Base-by-base conservation (phyloP, 176 grass and related monocot species). In the Guadua angustifolia region DNA sequence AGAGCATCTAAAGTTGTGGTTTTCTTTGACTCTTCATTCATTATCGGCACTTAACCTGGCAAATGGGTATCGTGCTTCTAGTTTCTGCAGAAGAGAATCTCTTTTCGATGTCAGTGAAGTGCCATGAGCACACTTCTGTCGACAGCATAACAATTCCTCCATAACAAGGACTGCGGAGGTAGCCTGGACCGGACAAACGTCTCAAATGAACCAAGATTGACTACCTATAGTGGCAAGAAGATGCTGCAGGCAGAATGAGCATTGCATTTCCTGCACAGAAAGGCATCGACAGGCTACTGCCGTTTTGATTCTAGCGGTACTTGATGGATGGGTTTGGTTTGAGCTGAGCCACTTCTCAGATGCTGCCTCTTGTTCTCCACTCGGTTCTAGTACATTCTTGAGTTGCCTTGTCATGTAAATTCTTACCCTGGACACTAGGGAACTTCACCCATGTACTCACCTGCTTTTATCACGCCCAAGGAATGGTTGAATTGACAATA, bases 321-420 rank as follows among this genome's bases (percentile, higher is more conserved):
- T 17, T 17, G 63, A 67, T 25, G 11, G 18, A 16, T 22, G n/a
- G 13, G 16, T 81, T 53, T 81, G n/a, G 24, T 22, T 18, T 19
- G 79, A 56, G 46, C 12, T 10, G 62, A 50, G 19, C 77, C 29
- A 8, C 60, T 64, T 63, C 19, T 15, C 46, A 35, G 40, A 33
- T 73, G 42, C 18, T 47, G 16, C 17, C 10, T 82, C 24, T 71
- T 26, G 24, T 51, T 13, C 19, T 29, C 46, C 17, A 21, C 39
- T 53, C 14, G 1, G 7, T 26, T 25, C 6, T 39, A 42, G 35
- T 81, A 43, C 35, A 44, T 58, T 69, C 50, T 43, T 70, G 65
- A 70, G 35, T 58, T 71, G n/a, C 16, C 40, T 10, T 22, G n/a
- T 22, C 62, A 84, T 57, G 33, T 67, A 66, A 75, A 68, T 8